Conservation (phyloP, 495 filamentous ascomycete genomes). For the Polyplosphaeria fusca region DNA sequence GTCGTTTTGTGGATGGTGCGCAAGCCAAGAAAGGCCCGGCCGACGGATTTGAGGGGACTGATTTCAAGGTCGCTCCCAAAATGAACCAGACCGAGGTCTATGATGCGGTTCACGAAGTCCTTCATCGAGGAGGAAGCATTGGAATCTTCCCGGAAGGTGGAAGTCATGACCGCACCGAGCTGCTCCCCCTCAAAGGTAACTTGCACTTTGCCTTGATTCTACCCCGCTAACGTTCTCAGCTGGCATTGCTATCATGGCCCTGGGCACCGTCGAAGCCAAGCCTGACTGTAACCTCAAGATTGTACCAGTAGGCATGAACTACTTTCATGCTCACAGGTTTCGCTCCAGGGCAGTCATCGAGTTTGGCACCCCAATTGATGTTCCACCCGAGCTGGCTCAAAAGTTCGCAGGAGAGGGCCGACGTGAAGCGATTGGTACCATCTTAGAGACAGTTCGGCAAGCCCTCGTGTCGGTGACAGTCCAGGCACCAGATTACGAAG, state of each 20-base stretch:
- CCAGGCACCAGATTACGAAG: conserved; percentile 92
- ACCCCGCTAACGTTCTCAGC: conserved; percentile 50
- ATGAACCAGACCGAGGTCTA: conserved; percentile 94
- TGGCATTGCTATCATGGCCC: conserved; percentile 95
- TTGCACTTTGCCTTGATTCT: background rate
- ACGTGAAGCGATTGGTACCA: conserved; percentile 74
- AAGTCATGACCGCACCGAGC: conserved; percentile 90
- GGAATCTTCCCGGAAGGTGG: conserved; percentile 98
- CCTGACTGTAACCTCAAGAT: conserved; percentile 93
- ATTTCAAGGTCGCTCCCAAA: conserved; percentile 85
- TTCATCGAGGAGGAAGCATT: conserved; percentile 81
- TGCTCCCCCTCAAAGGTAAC: conserved; percentile 84
- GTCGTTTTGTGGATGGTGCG: conserved; percentile 45
- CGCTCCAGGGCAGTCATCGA: conserved; percentile 94
- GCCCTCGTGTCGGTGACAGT: conserved; percentile 85
- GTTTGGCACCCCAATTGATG: conserved; percentile 83
- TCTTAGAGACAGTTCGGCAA: conserved; percentile 84
- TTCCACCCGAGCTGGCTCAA: conserved; percentile 75
- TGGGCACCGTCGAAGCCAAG: conserved; percentile 83
- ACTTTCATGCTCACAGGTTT: conserved; percentile 99
- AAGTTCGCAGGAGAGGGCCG: conserved; percentile 78
- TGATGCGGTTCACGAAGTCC: conserved; percentile 79
- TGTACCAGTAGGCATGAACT: conserved; percentile 99
- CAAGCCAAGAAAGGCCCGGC: conserved; percentile 26
- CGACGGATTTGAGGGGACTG: conserved; percentile 65